Percentiles rank a stretch among this genome's conserved stretches.
Conservation (phyloP, 208 protist genomes). For the Kentomonas sorsogonicus region DNA sequence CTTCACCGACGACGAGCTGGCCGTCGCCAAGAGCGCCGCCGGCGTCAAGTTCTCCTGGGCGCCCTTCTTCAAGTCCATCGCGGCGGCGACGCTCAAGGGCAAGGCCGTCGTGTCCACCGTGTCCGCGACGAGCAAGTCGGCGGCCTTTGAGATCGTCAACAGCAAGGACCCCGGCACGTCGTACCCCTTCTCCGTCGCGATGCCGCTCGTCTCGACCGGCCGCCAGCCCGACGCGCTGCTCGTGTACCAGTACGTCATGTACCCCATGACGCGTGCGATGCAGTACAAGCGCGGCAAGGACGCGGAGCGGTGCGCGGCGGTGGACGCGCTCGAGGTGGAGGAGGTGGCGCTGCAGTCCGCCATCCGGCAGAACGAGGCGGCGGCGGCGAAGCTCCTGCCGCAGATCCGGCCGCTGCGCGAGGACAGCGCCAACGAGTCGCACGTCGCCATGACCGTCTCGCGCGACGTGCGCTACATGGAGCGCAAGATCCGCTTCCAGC, state of each 20-base stretch:
- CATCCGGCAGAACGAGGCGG: slow-evolving; percentile 23
- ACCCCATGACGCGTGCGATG: slow-evolving; percentile 48
- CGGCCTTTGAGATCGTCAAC: slow-evolving; percentile 53
- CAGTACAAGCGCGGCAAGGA: slow-evolving; percentile 25
- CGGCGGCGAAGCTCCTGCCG: slow-evolving; percentile 43
- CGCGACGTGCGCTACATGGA: slow-evolving; percentile 61
- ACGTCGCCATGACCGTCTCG: slow-evolving; percentile 44
- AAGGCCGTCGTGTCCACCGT: slow-evolving; percentile 39
- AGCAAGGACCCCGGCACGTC: slow-evolving; percentile 47
- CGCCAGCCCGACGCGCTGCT: slow-evolving; percentile 12
- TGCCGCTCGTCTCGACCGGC: slow-evolving; percentile 50
- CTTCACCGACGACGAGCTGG: slow-evolving; percentile 67
- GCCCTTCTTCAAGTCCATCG: slow-evolving; percentile 84
- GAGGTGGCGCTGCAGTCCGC: slow-evolving; percentile 21
- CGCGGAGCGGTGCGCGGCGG: slow-evolving; percentile 10
- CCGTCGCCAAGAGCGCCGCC: slow-evolving; percentile 39
- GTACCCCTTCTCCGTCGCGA: slow-evolving; percentile 44
- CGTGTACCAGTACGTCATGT: slow-evolving; percentile 56
- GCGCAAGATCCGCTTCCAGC: slow-evolving; percentile 37
- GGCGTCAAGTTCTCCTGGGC: slow-evolving; percentile 59
- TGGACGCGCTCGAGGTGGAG: slow-evolving; percentile 37
- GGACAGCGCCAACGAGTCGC: slow-evolving; percentile 42
- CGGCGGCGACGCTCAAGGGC: slow-evolving; percentile 63
- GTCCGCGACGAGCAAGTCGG: slow-evolving; percentile 25
- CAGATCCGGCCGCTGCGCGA: slow-evolving; percentile 60